These are phyloP conservation scores for Nannizziopsis arthrosporioides DNA, from an alignment of 2,329 filamentous ascomycete species.

Conservation along the genomic window DNA sequence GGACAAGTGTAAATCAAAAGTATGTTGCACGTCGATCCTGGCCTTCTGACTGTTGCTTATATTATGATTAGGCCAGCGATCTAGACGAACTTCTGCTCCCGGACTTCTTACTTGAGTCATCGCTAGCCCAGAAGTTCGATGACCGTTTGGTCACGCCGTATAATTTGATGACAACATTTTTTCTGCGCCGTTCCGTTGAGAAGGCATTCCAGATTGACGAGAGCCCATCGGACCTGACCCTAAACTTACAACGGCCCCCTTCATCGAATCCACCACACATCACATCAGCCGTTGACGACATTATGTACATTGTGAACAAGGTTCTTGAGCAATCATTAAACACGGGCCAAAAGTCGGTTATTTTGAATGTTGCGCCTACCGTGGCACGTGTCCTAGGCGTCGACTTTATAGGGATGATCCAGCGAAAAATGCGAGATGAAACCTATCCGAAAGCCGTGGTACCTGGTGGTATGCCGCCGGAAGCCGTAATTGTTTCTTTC, in stretches of 20 bases:
- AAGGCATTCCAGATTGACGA: slow-evolving; percentile 97
- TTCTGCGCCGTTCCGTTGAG: slow-evolving; percentile 89
- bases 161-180: slow-evolving; percentile 88
- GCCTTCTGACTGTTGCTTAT: slow-evolving; percentile 20
- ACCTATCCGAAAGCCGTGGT: slow-evolving; percentile 71
- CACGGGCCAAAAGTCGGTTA: slow-evolving; percentile 69
- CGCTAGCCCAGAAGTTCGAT: slow-evolving; percentile 65
- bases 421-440: slow-evolving; percentile 95
- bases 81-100: slow-evolving; percentile 50
- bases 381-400: slow-evolving; percentile 68
- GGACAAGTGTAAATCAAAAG: slow-evolving; percentile 58
- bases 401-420: slow-evolving; percentile 94
- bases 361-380: slow-evolving; percentile 65
- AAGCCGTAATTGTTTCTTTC: slow-evolving; percentile 79
- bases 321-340: slow-evolving; percentile 76
- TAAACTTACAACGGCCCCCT: slow-evolving; percentile 61
- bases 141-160: slow-evolving; percentile 67
- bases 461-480: slow-evolving; percentile 71
- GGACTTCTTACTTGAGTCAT: slow-evolving; percentile 63
- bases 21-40: slow-evolving; percentile 36
- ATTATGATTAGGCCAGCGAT: slow-evolving; percentile 5
- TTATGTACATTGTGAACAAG: slow-evolving; percentile 97
- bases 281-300: slow-evolving; percentile 89
- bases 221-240: slow-evolving; percentile 62
- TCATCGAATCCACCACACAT: slow-evolving; percentile 77